phyloP scores from a whole-genome alignment of 306 rosid genomes.

The Gillenia trifoliata region DNA sequence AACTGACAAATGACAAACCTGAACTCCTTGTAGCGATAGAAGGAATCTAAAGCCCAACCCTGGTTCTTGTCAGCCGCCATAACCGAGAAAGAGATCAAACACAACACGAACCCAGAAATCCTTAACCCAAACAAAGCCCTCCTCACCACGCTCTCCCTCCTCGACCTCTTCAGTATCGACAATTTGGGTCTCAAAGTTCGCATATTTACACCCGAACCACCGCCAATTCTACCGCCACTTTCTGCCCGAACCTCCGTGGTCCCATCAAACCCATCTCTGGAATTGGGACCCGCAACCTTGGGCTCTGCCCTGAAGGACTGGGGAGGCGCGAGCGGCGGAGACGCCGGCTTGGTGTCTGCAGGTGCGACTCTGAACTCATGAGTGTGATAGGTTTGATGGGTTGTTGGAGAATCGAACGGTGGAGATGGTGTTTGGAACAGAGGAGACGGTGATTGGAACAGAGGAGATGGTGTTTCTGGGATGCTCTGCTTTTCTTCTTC shows the following conservation, averaged over 20 bases:
- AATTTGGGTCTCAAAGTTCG: constrained; percentile 42
- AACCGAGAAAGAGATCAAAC: constrained; percentile 57
- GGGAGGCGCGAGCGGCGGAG: constrained; percentile 32
- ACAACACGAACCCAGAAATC: constrained; percentile 42
- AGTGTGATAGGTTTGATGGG: constrained; percentile 28
- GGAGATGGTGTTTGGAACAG: constrained; percentile 37
- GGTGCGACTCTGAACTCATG: constrained; percentile 28
- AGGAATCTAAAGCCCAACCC: constrained; percentile 75
- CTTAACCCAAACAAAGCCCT: constrained; percentile 46
- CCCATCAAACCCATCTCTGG: constrained; percentile 40
- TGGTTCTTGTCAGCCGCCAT: constrained; percentile 50
- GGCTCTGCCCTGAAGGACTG: constrained; percentile 34
- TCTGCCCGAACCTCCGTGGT: constrained; percentile 23
- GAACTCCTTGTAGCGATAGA: constrained; percentile 52
- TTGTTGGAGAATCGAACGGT: constrained; percentile 33
- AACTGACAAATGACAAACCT: constrained; percentile 39
- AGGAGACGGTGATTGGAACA: constrained; percentile 35
- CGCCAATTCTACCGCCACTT: not conserved
- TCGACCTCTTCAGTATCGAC: constrained; percentile 25
- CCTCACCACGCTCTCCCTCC: constrained; percentile 38
- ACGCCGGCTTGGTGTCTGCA: constrained; percentile 17
- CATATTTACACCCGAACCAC: constrained; percentile 26
- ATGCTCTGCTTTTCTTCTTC: not conserved
- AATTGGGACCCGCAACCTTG: constrained; percentile 16
- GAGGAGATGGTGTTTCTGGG: constrained; percentile 29